Evolutionary conservation across 2,329 filamentous ascomycete genomes (phyloP).

Genomic region (Hypoxylon rubiginosum): DNA sequence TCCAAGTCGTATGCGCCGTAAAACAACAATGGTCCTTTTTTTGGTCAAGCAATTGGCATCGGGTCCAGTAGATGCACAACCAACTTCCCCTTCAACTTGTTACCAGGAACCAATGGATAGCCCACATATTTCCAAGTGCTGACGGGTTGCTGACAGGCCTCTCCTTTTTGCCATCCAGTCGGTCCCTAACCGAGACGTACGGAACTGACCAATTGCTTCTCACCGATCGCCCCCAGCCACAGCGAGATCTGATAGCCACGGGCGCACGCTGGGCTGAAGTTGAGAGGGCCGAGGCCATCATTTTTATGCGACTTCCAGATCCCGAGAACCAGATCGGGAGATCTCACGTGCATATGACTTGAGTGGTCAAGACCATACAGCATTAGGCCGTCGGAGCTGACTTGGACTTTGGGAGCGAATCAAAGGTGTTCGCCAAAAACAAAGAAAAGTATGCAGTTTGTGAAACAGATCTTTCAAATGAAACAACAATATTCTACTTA

Average conservation of each 20-base stretch:
- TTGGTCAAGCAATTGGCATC: slow-evolving; percentile 8
- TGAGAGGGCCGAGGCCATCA: not conserved
- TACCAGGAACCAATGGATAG: slow-evolving; percentile 4
- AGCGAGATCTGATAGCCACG: slow-evolving; percentile 9
- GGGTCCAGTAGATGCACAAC: slow-evolving; percentile 14
- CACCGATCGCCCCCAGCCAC: slow-evolving; percentile 3
- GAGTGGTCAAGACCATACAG: slow-evolving; percentile 28
- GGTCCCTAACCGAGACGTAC: not conserved
- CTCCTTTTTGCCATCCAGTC: not conserved
- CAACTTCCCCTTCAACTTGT: slow-evolving; percentile 3
- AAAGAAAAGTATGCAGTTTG: slow-evolving; percentile 23
- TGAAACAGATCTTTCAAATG: slow-evolving; percentile 29
- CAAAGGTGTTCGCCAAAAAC: slow-evolving; percentile 27
- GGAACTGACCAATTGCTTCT: not conserved
- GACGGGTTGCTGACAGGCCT: not conserved
- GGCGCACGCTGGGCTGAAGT: not conserved
- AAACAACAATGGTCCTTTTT: slow-evolving; percentile 13
- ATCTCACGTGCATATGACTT: slow-evolving; percentile 34
- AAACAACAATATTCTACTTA: slow-evolving; percentile 60
- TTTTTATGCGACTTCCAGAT: slow-evolving; percentile 18
- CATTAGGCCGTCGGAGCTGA: slow-evolving; percentile 18
- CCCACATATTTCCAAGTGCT: not conserved
- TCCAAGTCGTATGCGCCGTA: slow-evolving; percentile 15
- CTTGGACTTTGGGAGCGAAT: slow-evolving; percentile 33
- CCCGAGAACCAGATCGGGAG: slow-evolving; percentile 33